These are phyloP conservation scores for Pseudopyricularia cyperi DNA, from an alignment of 2,329 filamentous ascomycete genomes.

Conservation along the genomic window DNA sequence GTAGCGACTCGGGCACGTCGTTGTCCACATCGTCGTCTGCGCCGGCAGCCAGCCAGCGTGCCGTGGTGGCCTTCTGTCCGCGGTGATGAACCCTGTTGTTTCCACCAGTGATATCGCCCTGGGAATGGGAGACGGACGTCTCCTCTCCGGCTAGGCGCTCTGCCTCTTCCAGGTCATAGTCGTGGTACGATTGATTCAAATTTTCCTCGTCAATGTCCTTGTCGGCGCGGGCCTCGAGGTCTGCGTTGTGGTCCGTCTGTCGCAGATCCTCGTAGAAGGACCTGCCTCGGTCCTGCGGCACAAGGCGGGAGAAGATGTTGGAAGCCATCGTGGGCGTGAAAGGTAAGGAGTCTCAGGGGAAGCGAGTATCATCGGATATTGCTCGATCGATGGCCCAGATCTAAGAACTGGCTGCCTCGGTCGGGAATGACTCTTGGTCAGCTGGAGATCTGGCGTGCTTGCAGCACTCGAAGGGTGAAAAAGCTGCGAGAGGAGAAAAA, in stretches of 20 bases:
- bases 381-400: not conserved
- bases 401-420: not conserved
- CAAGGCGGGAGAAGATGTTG: constrained; percentile 33
- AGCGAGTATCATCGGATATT: not conserved
- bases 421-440: not conserved
- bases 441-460: not conserved
- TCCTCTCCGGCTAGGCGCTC: constrained; percentile 28
- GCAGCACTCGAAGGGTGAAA: not conserved
- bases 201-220: constrained; percentile 40
- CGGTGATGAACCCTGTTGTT: not conserved
- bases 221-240: constrained; percentile 27
- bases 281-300: constrained; percentile 19
- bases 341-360: not conserved
- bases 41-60: constrained; percentile 8
- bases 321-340: constrained; percentile 23
- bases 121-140: constrained; percentile 27
- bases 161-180: constrained; percentile 33
- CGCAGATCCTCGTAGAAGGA: constrained; percentile 39
- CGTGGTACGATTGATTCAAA: constrained; percentile 34
- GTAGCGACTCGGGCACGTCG: constrained; percentile 49
- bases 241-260: constrained; percentile 22
- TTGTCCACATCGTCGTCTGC: constrained; percentile 40
- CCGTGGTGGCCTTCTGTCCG: not conserved
- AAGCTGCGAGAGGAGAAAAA: not conserved
- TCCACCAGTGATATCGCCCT: not conserved